Evolutionary conservation across 106 monocot genomes (phyloP), one percentile per base, ranked within the genome.

Genomic region (Agapanthus africanus): DNA sequence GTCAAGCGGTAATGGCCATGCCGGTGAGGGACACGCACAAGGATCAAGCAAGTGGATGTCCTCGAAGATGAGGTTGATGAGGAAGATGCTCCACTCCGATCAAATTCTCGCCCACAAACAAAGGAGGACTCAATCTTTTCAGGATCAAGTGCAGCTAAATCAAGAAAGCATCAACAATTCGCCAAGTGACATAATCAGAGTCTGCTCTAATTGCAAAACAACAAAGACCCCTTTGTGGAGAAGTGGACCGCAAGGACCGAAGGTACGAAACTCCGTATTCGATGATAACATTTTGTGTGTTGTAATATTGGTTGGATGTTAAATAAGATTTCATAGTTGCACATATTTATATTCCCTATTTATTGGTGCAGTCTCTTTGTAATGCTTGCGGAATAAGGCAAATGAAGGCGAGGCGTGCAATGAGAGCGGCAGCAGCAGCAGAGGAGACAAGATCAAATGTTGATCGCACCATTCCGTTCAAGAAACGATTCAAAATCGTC

Each of bases 341-440:
- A n/a, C n/a, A n/a, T n/a, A n/a, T n/a, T n/a, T n/a, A n/a, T n/a
- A n/a, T n/a, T n/a, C n/a, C n/a, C n/a, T n/a, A n/a, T n/a, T n/a
- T n/a, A n/a, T n/a, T n/a, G n/a, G n/a, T 78, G 76, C 81, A 91
- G 91, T 87, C 87, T 32, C 81, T 91, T n/a, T 91, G 91, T 30
- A 87, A 91, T 72, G 87, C 90, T 11, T 91, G 90, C 38, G 90
- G 90, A n/a, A 91, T 91, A 81, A 74, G 90, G 70, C 91, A 87
- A 70, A 87, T 87, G 84, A 87, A 87, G 65, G 91, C 91, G 21
- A 70, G 87, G 46, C 71, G 84, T 41, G 84, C 91, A 31, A 63
- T 70, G 81, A 63, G 73, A 54, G 76, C 63, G 10, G 80, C 79
- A 4, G 79, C 79, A 19, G 74, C 2, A n/a, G n/a, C n/a, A n/a